Evolutionary conservation across 768 basidiomycete genomes (phyloP).

Genomic region (Termitomyces sp.): DNA sequence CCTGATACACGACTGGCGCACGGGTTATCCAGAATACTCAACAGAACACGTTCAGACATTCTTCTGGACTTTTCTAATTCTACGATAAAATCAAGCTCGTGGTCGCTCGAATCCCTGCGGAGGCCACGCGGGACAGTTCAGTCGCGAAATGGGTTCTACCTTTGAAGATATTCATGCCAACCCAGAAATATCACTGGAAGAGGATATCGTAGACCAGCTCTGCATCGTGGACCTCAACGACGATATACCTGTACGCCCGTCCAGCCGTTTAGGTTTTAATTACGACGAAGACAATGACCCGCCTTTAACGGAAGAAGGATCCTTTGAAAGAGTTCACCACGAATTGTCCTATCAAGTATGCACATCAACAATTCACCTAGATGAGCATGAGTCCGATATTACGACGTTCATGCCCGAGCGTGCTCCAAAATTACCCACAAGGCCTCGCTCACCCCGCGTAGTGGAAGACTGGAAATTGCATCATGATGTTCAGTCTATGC

Average conservation of each 20-base stretch:
- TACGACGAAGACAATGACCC: constrained; percentile 8
- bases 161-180: neutral
- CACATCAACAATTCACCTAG: constrained; percentile 6
- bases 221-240: constrained; percentile 7
- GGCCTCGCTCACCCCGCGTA: constrained; percentile 3
- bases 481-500: constrained; percentile 11
- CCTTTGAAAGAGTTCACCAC: constrained; percentile 1
- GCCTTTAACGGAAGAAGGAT: constrained; percentile 6
- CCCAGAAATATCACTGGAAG: constrained; percentile 16
- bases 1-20: neutral
- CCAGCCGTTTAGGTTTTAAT: constrained; percentile 49
- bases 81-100: constrained; percentile 1
- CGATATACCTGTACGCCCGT: constrained; percentile 40
- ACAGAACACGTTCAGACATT: neutral
- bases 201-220: constrained; percentile 22
- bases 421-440: neutral
- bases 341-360: constrained; percentile 3
- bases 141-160: constrained; percentile 3
- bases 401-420: constrained; percentile 11
- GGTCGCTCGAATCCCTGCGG: constrained; percentile 3
- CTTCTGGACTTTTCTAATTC: neutral
- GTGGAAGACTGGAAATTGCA: constrained; percentile 8
- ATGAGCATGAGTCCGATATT: constrained; percentile 19
- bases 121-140: constrained; percentile 8
- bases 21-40: neutral